These are phyloP conservation scores for Mucor velutinosus DNA, from an alignment of 371 early-diverging fungal genomes.

Conservation along the genomic window DNA sequence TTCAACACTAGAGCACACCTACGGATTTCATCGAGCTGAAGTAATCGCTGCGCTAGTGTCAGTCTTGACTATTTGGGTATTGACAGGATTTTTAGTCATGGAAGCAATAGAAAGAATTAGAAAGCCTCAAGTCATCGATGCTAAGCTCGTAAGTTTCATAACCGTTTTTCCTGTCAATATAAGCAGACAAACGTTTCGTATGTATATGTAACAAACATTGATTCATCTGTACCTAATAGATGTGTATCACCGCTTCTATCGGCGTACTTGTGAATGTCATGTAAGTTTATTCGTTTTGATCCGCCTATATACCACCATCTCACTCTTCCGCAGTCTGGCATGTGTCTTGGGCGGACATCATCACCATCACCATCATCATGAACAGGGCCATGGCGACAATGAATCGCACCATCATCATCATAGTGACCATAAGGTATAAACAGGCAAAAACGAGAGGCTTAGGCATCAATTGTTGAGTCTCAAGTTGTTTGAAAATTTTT, in stretches of 20 bases:
- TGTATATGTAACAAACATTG: not conserved
- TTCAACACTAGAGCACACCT: constrained; percentile 55
- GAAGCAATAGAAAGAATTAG: constrained; percentile 77
- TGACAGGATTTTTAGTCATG: constrained; percentile 73
- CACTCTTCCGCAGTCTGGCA: constrained; percentile 31
- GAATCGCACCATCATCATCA: constrained; percentile 13
- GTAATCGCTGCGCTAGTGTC: constrained; percentile 83
- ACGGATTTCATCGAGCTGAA: constrained; percentile 85
- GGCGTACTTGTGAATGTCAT: constrained; percentile 85
- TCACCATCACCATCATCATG: constrained; percentile 26
- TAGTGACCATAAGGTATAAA: not conserved
- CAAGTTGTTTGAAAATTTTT: not conserved
- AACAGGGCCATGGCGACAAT: constrained; percentile 26
- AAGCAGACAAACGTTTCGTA: not conserved
- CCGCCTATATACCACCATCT: not conserved
- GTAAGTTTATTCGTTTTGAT: constrained; percentile 32
- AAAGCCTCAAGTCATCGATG: constrained; percentile 77
- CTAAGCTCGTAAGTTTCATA: constrained; percentile 45
- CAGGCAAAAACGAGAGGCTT: constrained; percentile 37
- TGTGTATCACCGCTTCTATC: constrained; percentile 70
- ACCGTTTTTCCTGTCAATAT: not conserved
- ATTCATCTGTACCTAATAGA: constrained; percentile 29
- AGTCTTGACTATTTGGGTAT: constrained; percentile 81
- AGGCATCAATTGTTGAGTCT: not conserved
- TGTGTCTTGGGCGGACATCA: constrained; percentile 47